Conservation (phyloP, 371 early-diverging fungal genomes). For the Parasitella parasitica region DNA sequence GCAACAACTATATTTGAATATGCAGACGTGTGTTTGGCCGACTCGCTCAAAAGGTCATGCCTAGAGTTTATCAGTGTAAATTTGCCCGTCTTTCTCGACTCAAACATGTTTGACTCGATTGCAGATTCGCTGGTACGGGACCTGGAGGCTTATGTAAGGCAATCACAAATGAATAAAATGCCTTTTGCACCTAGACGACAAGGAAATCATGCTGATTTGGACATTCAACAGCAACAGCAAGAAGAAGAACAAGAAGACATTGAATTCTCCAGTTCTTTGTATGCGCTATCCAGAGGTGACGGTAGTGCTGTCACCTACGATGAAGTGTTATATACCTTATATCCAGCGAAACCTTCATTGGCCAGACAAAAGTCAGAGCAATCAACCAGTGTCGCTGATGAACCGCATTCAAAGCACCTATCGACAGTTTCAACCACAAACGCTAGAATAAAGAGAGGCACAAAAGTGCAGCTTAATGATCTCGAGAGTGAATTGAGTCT, state of each 20-base stretch:
- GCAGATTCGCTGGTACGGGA: conserved; percentile 21
- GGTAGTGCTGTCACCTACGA: conserved; percentile 9
- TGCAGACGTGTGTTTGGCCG: conserved; percentile 56
- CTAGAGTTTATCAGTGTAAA: conserved; percentile 63
- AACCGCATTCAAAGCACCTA: not conserved
- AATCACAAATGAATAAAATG: conserved; percentile 14
- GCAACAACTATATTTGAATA: conserved; percentile 53
- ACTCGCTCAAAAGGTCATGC: conserved; percentile 52
- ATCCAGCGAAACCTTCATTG: conserved; percentile 15
- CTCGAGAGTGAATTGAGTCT: not conserved
- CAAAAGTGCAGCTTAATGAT: not conserved
- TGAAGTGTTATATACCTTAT: conserved; percentile 28
- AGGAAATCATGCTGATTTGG: not conserved
- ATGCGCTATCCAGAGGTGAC: conserved; percentile 28
- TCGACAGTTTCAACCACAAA: not conserved
- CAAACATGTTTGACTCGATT: conserved; percentile 22
- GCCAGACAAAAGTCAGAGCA: not conserved
- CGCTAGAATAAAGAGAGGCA: not conserved
- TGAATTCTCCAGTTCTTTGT: conserved; percentile 35
- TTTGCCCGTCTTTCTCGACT: conserved; percentile 56
- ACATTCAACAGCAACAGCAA: no score
- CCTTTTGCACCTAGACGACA: conserved; percentile 14
- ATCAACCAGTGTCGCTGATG: not conserved
- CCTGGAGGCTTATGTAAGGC: conserved; percentile 26
- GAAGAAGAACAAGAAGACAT: conserved; percentile 17